These are phyloP conservation scores for Annulohypoxylon moriforme DNA, from an alignment of 495 filamentous ascomycete species.

Conservation along the genomic window DNA sequence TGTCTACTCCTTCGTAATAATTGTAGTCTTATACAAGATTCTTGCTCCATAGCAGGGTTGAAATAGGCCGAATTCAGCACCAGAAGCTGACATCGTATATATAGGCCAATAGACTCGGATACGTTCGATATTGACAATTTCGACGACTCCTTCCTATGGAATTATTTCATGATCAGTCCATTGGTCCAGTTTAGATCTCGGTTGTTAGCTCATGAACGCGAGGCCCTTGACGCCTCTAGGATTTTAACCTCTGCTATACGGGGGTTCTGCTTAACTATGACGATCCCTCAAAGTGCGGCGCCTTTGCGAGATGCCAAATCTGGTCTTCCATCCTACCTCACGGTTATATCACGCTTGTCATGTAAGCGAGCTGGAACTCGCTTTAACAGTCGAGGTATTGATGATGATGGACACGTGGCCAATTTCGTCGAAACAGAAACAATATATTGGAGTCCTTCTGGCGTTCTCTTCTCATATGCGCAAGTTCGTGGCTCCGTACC, in stretches of 20 bases:
- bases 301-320: constrained; percentile 68
- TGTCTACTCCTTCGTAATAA: constrained; percentile 36
- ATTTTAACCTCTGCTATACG: constrained; percentile 94
- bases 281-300: constrained; percentile 71
- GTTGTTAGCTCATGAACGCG: constrained; percentile 75
- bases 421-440: constrained; percentile 81
- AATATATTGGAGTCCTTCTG: constrained; percentile 77
- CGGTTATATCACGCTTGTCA: constrained; percentile 90
- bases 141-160: constrained; percentile 94
- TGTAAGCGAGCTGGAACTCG: constrained; percentile 92
- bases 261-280: constrained; percentile 87
- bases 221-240: constrained; percentile 80
- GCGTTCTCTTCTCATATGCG: constrained; percentile 89
- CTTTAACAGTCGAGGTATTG: constrained; percentile 95
- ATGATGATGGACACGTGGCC: constrained; percentile 96
- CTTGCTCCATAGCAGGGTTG: background rate
- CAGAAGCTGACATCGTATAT: constrained; percentile 31
- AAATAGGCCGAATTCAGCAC: constrained; percentile 1
- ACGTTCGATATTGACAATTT: constrained; percentile 84
- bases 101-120: constrained; percentile 62
- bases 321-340: constrained; percentile 84
- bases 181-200: constrained; percentile 88
- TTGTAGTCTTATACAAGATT: background rate
- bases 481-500: constrained; percentile 94
- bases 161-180: constrained; percentile 96